Evolutionary conservation across 2,329 filamentous ascomycete species (phyloP).

Genomic region (Colletotrichum tabaci): DNA sequence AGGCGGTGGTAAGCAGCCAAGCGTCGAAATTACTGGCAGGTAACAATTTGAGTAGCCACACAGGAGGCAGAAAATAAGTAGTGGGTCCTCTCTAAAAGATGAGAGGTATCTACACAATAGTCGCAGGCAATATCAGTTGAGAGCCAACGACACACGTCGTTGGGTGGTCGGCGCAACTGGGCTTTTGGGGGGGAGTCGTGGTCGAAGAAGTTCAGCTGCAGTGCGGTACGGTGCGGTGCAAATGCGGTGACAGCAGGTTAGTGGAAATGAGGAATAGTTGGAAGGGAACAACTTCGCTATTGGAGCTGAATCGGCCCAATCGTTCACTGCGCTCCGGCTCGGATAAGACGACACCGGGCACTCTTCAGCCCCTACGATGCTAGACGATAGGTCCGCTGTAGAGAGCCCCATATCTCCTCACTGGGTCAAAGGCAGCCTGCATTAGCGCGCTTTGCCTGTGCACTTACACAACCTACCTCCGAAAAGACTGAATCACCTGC

Average conservation of each 20-base stretch:
- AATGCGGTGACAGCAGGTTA: conserved; percentile 33
- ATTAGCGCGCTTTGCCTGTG: conserved; percentile 27
- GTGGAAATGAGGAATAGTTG: conserved; percentile 27
- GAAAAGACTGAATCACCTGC: background rate
- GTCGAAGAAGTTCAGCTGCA: conserved; percentile 15
- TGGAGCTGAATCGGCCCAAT: conserved; percentile 37
- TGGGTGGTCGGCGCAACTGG: conserved; percentile 8
- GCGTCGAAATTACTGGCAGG: conserved; percentile 1
- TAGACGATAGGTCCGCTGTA: conserved; percentile 2
- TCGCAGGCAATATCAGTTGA: background rate
- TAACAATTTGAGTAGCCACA: background rate
- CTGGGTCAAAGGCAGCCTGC: conserved; percentile 25
- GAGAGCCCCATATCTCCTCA: conserved; percentile 15
- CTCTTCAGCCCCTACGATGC: background rate
- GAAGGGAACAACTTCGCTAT: conserved; percentile 17
- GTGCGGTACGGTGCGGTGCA: conserved; percentile 11
- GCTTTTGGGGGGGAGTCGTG: conserved; percentile 11
- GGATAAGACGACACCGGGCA: conserved; percentile 26
- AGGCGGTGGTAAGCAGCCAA: conserved; percentile 9
- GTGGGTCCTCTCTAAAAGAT: background rate
- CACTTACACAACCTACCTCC: too few species aligned
- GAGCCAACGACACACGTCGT: background rate
- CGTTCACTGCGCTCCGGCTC: conserved; percentile 26
- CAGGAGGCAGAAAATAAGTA: background rate
- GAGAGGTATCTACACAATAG: background rate